Percentiles rank a stretch among this genome's conserved stretches.
Conservation (phyloP, 208 protist genomes). For the Trypanosoma lewisi region DNA sequence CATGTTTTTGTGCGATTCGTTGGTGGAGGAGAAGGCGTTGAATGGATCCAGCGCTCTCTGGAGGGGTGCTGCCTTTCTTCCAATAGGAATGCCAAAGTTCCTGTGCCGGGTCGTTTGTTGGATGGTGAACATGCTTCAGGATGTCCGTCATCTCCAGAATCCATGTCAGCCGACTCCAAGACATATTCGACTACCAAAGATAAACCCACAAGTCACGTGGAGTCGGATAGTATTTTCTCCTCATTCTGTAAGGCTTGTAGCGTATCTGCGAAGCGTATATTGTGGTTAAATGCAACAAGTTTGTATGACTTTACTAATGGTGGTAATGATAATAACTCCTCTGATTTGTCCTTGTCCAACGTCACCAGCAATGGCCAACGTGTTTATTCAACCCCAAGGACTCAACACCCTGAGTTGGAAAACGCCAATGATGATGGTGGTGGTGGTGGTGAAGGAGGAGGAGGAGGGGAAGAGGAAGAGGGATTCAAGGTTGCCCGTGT, state of each 20-base stretch:
- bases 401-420: not conserved
- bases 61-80: not conserved
- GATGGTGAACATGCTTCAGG: not conserved
- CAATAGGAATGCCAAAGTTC: not conserved
- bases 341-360: not conserved
- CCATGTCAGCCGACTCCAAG: not conserved
- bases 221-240: not conserved
- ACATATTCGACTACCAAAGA: not conserved
- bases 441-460: no score
- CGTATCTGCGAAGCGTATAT: not conserved
- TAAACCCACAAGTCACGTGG: no score
- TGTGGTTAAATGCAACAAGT: not conserved
- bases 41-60: slow-evolving; percentile 5
- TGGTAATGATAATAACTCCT: no score
- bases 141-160: not conserved
- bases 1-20: slow-evolving; percentile 30
- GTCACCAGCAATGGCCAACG: not conserved
- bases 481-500: no score
- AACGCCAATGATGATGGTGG: not conserved
- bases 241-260: not conserved
- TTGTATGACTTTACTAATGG: not conserved
- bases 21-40: slow-evolving; percentile 4
- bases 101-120: not conserved
- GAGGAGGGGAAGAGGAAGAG: no score
- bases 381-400: not conserved